Conservation (phyloP, 768 basidiomycete species). For the Botryobasidium botryosum region DNA sequence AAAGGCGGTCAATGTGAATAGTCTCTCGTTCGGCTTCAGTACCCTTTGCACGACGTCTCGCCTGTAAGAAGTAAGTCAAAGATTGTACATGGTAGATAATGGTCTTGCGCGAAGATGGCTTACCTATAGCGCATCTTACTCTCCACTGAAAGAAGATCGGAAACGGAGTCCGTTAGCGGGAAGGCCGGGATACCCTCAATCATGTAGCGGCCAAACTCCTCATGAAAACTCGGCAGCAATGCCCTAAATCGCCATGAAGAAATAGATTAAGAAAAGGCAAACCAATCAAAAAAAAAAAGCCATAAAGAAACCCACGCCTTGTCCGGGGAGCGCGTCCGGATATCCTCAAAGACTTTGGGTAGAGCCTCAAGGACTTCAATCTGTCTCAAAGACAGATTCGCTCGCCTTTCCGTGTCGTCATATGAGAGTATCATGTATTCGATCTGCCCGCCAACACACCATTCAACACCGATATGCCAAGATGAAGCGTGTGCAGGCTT, state of each 20-base stretch:
- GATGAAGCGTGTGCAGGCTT: neutral
- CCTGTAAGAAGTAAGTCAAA: neutral
- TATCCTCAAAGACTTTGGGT: too few relatives aligned
- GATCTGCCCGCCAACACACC: conserved; percentile 36
- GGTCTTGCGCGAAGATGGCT: too few relatives aligned
- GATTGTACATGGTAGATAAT: neutral
- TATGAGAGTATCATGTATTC: conserved; percentile 91
- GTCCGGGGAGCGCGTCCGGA: too few relatives aligned
- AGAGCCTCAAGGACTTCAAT: too few relatives aligned
- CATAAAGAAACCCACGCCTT: too few relatives aligned
- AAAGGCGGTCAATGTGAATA: conserved; percentile 87
- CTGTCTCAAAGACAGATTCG: conserved; percentile 78
- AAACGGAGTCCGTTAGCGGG: conserved; percentile 80
- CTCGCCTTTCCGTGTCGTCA: conserved; percentile 59
- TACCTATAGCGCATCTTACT: conserved; percentile 87
- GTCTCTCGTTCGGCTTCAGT: too few relatives aligned
- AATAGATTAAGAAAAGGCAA: neutral
- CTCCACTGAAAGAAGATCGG: conserved; percentile 78
- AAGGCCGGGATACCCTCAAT: conserved; percentile 91
- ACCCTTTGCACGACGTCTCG: too few relatives aligned
- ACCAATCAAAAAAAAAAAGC: too few relatives aligned
- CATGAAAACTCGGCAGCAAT: too few relatives aligned
- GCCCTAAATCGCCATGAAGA: neutral
- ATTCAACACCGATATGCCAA: conserved; percentile 4
- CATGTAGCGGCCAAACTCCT: conserved; percentile 98